Percentiles rank a stretch among this genome's conserved stretches.
phyloP scores from a whole-genome alignment of 192 early-diverging fungal species.

The Coemansia sp. region DNA sequence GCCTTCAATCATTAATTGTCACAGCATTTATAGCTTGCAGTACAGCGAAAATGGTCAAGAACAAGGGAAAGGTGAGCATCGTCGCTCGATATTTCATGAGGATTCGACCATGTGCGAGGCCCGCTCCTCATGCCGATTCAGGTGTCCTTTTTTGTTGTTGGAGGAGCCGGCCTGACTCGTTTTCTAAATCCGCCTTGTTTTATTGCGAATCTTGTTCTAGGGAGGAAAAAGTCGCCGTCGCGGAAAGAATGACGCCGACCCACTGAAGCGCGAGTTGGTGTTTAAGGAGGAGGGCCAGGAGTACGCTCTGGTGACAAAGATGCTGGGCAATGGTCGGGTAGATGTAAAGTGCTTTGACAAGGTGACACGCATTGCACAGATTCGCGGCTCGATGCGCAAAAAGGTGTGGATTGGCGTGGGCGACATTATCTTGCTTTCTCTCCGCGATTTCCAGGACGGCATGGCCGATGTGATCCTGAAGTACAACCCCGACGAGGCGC shows the following conservation, averaged over 20 bases:
- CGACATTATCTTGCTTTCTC: conserved; percentile 82
- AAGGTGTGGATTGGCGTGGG: conserved; percentile 94
- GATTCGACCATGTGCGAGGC: too few species aligned
- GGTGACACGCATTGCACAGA: conserved; percentile 84
- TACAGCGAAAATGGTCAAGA: conserved; percentile 71
- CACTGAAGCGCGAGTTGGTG: conserved; percentile 90
- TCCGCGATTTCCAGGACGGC: conserved; percentile 88
- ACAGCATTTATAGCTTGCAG: background rate
- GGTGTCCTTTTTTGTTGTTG: too few species aligned
- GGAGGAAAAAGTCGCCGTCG: conserved; percentile 84
- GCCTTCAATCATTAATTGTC: too few species aligned
- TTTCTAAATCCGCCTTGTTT: background rate
- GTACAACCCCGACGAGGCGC: conserved; percentile 93
- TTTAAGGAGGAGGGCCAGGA: conserved; percentile 99
- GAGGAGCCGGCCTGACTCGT: too few species aligned
- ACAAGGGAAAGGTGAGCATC: conserved; percentile 88
- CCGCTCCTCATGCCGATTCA: too few species aligned
- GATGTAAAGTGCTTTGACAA: conserved; percentile 88
- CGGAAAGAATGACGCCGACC: conserved; percentile 93
- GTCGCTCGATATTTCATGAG: background rate
- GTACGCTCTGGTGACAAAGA: conserved; percentile 90
- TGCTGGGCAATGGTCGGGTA: conserved; percentile 94
- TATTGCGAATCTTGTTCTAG: conserved; percentile 44
- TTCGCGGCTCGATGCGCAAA: conserved; percentile 97
- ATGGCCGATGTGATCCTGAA: conserved; percentile 95